Evolutionary conservation across 345 rosid genomes (phyloP), one percentile per base, ranked within the genome.

Genomic region (Cardiospermum halicacabum): DNA sequence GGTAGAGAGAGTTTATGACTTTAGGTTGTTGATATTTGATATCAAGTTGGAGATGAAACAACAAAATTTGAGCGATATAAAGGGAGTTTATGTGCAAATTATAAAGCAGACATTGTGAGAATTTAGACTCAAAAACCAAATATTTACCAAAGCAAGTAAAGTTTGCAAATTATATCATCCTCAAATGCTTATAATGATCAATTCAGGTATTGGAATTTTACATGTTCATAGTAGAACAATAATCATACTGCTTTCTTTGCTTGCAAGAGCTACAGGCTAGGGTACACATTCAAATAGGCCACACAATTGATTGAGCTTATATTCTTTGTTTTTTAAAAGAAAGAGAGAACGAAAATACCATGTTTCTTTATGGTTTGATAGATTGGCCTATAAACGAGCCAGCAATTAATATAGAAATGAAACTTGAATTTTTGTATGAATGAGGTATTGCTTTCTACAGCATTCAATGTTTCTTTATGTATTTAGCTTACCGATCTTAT

Each of bases 161-260:
- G n/a, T n/a, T n/a, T n/a, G n/a, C n/a, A n/a, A n/a, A n/a, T n/a
- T n/a, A 93, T 93, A 58, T 93, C 97, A 26, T 85, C 98, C 30
- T 93, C 98, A 24, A 82, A 89, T 78, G 97, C 98, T 62, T 93
- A 93, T 69, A 90, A 90, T 72, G 98, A 90, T 26, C 98, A 93
- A 68, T 93, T 93, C 87, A 86, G 93, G 98, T 92, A 73, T 62
- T 22, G 40, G 32, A 47, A 21, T 8, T 58, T 3, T 40, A n/a
- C 45, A 11, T 18, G 21, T 37, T 40, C 21, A 19, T 26, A 37
- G 19, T 27, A 26, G 26, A 25, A 43, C 27, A n/a, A 11, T 9
- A 24, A 30, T 65, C n/a, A n/a, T n/a, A n/a, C 49, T 65, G 60
- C 53, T 26, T 65, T 7, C 4, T 54, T n/a, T 39, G 28, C 12